Percentiles rank a stretch among this genome's conserved stretches.
Evolutionary conservation across 768 basidiomycete species (phyloP).

Genomic region (Pleurotus eryngii): DNA sequence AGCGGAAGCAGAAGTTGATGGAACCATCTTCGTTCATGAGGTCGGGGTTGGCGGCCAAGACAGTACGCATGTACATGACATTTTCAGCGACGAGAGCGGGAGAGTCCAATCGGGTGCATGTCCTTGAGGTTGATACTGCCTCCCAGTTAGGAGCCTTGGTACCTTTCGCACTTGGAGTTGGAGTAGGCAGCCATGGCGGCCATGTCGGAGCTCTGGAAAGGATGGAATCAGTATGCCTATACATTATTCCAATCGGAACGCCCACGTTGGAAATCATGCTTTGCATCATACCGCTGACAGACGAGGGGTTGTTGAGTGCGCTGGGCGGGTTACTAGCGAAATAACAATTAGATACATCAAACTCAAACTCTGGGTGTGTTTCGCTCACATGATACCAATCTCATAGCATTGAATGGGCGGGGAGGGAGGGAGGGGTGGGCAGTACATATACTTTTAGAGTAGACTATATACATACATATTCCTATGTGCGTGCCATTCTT

Average conservation of each 20-base stretch:
- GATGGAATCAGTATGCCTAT: conserved; percentile 2
- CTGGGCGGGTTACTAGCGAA: conserved; percentile 53
- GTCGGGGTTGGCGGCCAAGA: conserved; percentile 48
- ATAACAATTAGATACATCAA: too few relatives aligned
- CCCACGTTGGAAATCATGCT: conserved; percentile 42
- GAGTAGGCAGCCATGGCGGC: conserved; percentile 54
- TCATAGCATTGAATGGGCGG: too few relatives aligned
- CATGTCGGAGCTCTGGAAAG: conserved; percentile 49
- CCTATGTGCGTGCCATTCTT: too few relatives aligned
- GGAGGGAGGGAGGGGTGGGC: too few relatives aligned
- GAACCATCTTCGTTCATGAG: conserved; percentile 46
- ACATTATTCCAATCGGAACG: conserved; percentile 1
- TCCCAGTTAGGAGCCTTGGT: conserved; percentile 50
- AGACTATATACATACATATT: too few relatives aligned
- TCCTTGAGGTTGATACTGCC: conserved; percentile 55
- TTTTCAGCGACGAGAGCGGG: conserved; percentile 49
- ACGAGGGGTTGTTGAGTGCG: conserved; percentile 39
- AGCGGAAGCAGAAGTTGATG: conserved; percentile 43
- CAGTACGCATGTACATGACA: conserved; percentile 46
- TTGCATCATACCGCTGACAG: conserved; percentile 53
- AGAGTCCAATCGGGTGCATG: conserved; percentile 58
- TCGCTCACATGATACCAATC: conserved; percentile 55
- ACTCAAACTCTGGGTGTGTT: neutral
- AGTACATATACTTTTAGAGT: too few relatives aligned
- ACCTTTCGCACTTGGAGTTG: conserved; percentile 40